Base-by-base conservation (phyloP, 768 basidiomycete genomes). In the Lactarius quietus region DNA sequence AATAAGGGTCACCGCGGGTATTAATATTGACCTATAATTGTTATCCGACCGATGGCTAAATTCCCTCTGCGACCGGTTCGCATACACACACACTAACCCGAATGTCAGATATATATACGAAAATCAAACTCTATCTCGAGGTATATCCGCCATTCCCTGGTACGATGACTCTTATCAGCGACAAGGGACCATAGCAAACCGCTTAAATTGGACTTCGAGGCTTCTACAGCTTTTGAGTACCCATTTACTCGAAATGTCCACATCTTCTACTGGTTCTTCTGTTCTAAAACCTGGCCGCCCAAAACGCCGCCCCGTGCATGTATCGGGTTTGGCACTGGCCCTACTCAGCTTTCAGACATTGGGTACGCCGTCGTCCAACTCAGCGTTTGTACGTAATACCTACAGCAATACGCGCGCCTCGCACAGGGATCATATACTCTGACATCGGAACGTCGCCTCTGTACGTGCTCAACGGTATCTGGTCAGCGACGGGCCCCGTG, bases 401-500 rank as follows among this genome's bases (percentile, higher is more conserved):
- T 23, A 39, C 26, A 26, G 41, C 56, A 4, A n/a, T 28, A 59
- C 33, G 8, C 20, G 23, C 29, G 3, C 23, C 3, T 28, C 69
- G 33, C 66, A 59, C 66, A 72, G 79, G 80, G 0, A 77, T 78
- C 53, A 78, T 82, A 39, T 80, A 77, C 68, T 76, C 74, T 26
- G 81, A 82, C 63, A 79, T 79, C 57, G 81, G 86, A 7, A 87
- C 86, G 0, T 85, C 83, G 0, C 86, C 87, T 0, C 72, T 88
- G 17, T 89, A 89, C 72, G 82, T 85, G 3, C 72, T 88, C 33
- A 87, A 87, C 70, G 86, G 86, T 10, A 82, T 89, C 17, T 89
- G 85, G 83, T 79, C 84, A 3, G 43, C 82, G 1, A 61, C 69
- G 6, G 82, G 82, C 0, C 77, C 79, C 17, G 71, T 77, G 0